phyloP scores from a whole-genome alignment of 2,329 filamentous ascomycete species.

The Xylariaceae sp. region DNA sequence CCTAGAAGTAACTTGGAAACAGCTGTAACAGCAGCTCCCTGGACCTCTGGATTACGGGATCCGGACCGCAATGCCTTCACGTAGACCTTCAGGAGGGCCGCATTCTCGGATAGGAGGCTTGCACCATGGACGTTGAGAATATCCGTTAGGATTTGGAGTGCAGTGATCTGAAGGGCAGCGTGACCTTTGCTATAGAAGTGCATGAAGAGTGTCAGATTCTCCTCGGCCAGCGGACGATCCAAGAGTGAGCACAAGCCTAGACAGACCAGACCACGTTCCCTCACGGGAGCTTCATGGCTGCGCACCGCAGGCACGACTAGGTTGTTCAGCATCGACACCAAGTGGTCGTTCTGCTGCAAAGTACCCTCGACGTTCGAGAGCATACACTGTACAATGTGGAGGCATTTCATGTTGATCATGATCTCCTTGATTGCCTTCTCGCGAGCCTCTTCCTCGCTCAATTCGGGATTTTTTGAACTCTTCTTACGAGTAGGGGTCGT shows the following conservation, averaged over 20 bases:
- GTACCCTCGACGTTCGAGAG: constrained; percentile 86
- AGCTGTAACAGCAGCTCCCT: constrained; percentile 75
- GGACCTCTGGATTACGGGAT: constrained; percentile 66
- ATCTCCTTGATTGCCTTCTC: constrained; percentile 83
- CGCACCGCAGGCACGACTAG: constrained; percentile 92
- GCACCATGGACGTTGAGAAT: constrained; percentile 86
- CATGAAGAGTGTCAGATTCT: constrained; percentile 89
- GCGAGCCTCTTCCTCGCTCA: constrained; percentile 62
- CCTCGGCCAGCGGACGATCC: constrained; percentile 84
- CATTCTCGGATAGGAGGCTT: constrained; percentile 64
- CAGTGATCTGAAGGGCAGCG: constrained; percentile 81
- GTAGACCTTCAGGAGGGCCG: constrained; percentile 79
- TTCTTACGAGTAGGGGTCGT: constrained; percentile 47
- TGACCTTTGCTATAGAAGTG: constrained; percentile 95
- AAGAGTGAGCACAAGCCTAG: constrained; percentile 87
- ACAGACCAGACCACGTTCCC: constrained; percentile 85
- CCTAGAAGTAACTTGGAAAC: constrained; percentile 84
- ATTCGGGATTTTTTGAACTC: constrained; percentile 35
- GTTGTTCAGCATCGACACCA: constrained; percentile 98
- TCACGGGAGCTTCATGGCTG: constrained; percentile 86
- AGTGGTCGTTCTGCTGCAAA: constrained; percentile 80
- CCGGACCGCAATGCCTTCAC: constrained; percentile 73
- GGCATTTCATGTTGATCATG: constrained; percentile 96
- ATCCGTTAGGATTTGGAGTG: constrained; percentile 87
- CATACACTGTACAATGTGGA: constrained; percentile 97